Percentiles rank a stretch among this genome's conserved stretches.
These are phyloP conservation scores for Pilobolus umbonatus DNA, from an alignment of 192 early-diverging fungal species.

Conservation along the genomic window DNA sequence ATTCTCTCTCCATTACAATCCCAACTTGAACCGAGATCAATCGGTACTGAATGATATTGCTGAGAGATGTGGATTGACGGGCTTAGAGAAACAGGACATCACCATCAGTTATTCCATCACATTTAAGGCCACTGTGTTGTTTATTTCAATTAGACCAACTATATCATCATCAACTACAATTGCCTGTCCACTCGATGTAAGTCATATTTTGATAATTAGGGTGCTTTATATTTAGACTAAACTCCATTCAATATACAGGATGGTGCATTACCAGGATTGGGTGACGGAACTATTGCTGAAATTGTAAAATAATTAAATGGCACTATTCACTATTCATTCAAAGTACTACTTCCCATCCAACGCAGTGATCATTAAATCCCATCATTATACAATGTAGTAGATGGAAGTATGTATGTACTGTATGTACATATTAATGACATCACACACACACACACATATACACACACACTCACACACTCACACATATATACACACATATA, in stretches of 20 bases:
- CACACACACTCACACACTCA: background rate
- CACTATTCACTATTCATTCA: too few species aligned
- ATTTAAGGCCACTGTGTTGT: constrained; percentile 37
- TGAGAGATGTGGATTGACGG: constrained; percentile 39
- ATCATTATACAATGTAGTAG: too few species aligned
- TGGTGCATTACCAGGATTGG: background rate
- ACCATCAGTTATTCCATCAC: constrained; percentile 43
- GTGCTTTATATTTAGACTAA: background rate
- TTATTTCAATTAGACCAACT: constrained; percentile 34
- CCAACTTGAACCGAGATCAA: constrained; percentile 26
- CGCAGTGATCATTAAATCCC: too few species aligned
- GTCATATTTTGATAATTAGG: background rate
- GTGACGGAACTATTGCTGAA: background rate
- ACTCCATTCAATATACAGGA: background rate
- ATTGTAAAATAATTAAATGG: background rate
- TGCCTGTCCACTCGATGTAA: constrained; percentile 35
- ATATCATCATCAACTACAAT: constrained; percentile 33
- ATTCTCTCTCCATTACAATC: constrained; percentile 39
- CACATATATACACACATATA: background rate
- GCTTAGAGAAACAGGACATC: constrained; percentile 20
- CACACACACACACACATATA: too few species aligned
- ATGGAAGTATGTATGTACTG: too few species aligned
- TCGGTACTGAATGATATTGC: constrained; percentile 39
- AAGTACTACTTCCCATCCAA: too few species aligned
- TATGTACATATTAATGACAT: too few species aligned